phyloP scores from a whole-genome alignment of 2,329 filamentous ascomycete species.

The Ophiocordyceps camponoti-leonardi region DNA sequence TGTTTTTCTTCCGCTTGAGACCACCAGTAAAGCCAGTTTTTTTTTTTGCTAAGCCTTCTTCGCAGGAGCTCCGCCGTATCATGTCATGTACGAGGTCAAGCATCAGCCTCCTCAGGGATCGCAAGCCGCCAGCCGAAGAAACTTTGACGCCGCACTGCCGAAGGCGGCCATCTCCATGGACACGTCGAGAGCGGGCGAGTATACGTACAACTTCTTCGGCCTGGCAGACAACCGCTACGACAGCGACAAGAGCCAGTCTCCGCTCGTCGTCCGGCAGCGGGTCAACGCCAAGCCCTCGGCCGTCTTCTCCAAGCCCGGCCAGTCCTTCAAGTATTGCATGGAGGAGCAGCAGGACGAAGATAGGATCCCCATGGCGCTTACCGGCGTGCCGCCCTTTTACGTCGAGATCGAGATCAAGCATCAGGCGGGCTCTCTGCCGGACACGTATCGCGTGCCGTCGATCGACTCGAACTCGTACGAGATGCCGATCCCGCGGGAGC shows the following conservation, averaged over 20 bases:
- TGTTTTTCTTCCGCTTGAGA: background rate
- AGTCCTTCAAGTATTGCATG: conserved; percentile 90
- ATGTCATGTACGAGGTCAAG: conserved; percentile 64
- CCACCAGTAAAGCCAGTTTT: background rate
- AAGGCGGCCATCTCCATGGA: conserved; percentile 72
- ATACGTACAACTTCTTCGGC: conserved; percentile 72
- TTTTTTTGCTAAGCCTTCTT: conserved; percentile 11
- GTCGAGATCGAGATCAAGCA: conserved; percentile 90
- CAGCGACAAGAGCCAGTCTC: conserved; percentile 47
- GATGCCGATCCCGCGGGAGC: conserved; percentile 68
- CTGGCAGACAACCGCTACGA: conserved; percentile 79
- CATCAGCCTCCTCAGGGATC: conserved; percentile 53
- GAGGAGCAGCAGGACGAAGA: conserved; percentile 70
- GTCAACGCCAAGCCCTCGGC: conserved; percentile 75
- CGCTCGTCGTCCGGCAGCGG: conserved; percentile 59
- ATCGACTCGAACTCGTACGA: conserved; percentile 60
- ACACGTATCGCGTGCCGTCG: conserved; percentile 65
- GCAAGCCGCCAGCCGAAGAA: conserved; percentile 47
- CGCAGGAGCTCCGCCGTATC: conserved; percentile 60
- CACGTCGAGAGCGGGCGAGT: conserved; percentile 63
- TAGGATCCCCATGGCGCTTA: conserved; percentile 70
- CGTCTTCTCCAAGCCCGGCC: conserved; percentile 67
- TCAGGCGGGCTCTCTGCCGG: conserved; percentile 60
- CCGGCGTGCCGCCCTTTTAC: conserved; percentile 72
- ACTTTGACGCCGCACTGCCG: conserved; percentile 60